phyloP scores from a whole-genome alignment of 2,329 filamentous ascomycete species.

The Exophiala phaeomuriformis region DNA sequence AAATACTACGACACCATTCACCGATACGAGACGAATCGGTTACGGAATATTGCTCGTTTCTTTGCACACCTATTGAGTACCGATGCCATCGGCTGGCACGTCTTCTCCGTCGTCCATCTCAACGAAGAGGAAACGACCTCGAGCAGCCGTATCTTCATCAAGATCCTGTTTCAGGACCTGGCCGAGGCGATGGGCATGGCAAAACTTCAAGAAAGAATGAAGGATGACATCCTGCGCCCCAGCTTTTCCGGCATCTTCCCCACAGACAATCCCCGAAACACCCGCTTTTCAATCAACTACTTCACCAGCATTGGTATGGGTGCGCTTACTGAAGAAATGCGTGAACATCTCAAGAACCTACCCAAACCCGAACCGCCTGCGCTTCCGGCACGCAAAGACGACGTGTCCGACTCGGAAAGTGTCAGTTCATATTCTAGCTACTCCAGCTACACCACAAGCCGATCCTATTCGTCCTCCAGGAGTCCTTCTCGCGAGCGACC shows the following conservation, averaged over 20 bases:
- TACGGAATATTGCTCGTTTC: slow-evolving; percentile 90
- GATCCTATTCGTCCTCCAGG: slow-evolving; percentile 23
- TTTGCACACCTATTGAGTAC: slow-evolving; percentile 86
- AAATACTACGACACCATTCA: slow-evolving; percentile 98
- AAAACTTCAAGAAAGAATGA: slow-evolving; percentile 67
- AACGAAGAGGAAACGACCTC: slow-evolving; percentile 97
- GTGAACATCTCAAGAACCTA: slow-evolving; percentile 80
- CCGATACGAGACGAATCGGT: slow-evolving; percentile 87
- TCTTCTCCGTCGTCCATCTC: slow-evolving; percentile 72
- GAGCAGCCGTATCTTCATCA: slow-evolving; percentile 95
- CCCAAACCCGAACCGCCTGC: slow-evolving; percentile 75
- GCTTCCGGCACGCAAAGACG: slow-evolving; percentile 44
- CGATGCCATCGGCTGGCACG: slow-evolving; percentile 89
- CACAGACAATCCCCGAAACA: slow-evolving; percentile 77
- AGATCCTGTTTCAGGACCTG: slow-evolving; percentile 92
- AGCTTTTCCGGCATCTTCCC: slow-evolving; percentile 84
- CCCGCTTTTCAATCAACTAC: slow-evolving; percentile 97
- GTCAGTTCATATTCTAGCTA: slow-evolving; percentile 64
- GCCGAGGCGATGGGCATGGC: slow-evolving; percentile 78
- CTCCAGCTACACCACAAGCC: slow-evolving; percentile 55
- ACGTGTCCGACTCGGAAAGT: slow-evolving; percentile 58
- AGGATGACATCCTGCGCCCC: slow-evolving; percentile 68
- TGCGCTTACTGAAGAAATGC: slow-evolving; percentile 86
- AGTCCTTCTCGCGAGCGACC: slow-evolving; percentile 23
- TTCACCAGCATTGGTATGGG: slow-evolving; percentile 98